Base-by-base conservation (phyloP, 257 asterid species). In the Schizonepeta tenuifolia region DNA sequence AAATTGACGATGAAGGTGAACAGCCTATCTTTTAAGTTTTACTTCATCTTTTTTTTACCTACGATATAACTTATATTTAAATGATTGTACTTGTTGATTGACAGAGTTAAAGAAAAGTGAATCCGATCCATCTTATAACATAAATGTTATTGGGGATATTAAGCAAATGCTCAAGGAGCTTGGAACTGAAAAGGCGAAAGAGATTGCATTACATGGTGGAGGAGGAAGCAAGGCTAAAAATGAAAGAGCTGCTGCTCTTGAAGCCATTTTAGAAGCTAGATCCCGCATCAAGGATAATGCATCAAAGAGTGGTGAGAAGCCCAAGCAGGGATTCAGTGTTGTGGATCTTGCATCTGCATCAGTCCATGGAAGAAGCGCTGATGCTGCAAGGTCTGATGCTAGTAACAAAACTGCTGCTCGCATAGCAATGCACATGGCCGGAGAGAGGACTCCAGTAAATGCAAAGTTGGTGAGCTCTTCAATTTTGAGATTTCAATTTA, bases 321-420 rank as follows among this genome's bases (percentile, higher is more conserved):
- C 86, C 10, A 90, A 85, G 83, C 96, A 87, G 83, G 71, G 85
- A 61, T 90, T 76, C 83, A 95, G 99, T 84, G 79, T 95, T 69
- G 99, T 92, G 35, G 99, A 95, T 85, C 98, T 98, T 73, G 99
- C 99, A 67, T 92, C 98, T 67, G 99, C 99, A 78, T 83, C 98
- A 77, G 94, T 95, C 80, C 96, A 88, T 75, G 99, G 99, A 76
- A 86, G 98, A 91, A 95, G 97, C 79, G 99, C 98, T 67, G 80
- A 87, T 75, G 93, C 98, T 70, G 99, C 99, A n/a, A 87, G 85
- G 79, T 73, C 96, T 75, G 93, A 89, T 78, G 88, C 94, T 69
- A 79, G 87, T 77, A 82, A 95, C 77, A 95, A 87, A 80, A 87
- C 97, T 64, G 98, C 99, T 67, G 98, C 99, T 18, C 88, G 99